A percentile compares a stretch with the other conserved stretches of the same genome.
Conservation (phyloP, 208 protist species). For the Zelonia costaricensis region DNA sequence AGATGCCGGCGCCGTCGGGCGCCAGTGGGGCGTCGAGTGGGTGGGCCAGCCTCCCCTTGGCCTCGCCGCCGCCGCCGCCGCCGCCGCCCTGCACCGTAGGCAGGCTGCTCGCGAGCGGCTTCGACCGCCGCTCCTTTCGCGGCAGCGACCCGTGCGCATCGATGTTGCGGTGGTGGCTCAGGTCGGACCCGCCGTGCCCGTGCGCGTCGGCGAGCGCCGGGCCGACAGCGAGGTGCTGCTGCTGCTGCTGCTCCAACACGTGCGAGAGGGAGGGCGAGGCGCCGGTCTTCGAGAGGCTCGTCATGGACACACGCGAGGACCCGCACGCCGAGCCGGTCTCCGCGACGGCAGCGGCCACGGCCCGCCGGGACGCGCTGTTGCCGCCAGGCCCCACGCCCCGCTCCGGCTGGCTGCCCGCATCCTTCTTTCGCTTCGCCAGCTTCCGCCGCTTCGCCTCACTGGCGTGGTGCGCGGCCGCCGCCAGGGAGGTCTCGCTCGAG, state of each 20-base stretch:
- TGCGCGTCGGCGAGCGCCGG: neutral
- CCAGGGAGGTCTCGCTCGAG: neutral
- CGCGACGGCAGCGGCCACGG: neutral
- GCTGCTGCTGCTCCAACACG: neutral
- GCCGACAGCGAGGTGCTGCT: neutral
- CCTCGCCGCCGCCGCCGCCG: neutral
- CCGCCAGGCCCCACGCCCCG: neutral
- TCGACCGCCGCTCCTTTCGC: slow-evolving; percentile 30
- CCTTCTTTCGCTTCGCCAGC: slow-evolving; percentile 22
- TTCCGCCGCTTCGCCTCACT: slow-evolving; percentile 13
- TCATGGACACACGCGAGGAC: no score
- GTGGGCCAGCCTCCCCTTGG: neutral
- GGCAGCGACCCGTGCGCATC: slow-evolving; percentile 11
- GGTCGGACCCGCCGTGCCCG: neutral
- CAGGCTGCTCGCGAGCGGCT: slow-evolving; percentile 10
- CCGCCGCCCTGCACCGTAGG: neutral
- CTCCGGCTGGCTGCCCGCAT: neutral
- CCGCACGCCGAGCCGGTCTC: no score
- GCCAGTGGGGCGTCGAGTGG: neutral
- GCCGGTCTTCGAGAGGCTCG: neutral
- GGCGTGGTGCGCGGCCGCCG: neutral
- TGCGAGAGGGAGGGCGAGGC: neutral
- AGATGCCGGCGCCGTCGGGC: neutral
- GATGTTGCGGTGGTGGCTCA: neutral
- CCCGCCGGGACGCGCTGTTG: slow-evolving; percentile 6